phyloP scores from a whole-genome alignment of 345 rosid species.

The Eucalyptus curtisii region DNA sequence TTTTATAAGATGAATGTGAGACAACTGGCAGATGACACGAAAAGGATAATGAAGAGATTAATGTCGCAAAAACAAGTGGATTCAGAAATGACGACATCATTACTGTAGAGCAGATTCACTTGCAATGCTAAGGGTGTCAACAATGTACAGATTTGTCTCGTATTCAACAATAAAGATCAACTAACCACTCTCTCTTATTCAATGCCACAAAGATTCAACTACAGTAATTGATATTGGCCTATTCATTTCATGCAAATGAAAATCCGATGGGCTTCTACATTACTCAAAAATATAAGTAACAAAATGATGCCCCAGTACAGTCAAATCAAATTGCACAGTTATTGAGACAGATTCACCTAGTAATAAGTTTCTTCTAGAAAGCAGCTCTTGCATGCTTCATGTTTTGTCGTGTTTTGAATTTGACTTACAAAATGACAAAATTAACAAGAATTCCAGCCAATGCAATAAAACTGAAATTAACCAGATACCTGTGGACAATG shows the following conservation, averaged over 20 bases:
- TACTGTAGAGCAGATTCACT: neutral
- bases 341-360: neutral
- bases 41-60: neutral
- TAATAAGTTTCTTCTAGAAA: neutral
- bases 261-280: neutral
- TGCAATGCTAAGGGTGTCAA: neutral
- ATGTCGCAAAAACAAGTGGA: neutral
- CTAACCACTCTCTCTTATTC: neutral
- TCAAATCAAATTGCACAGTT: neutral
- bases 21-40: neutral
- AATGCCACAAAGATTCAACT: neutral
- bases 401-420: neutral
- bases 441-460: neutral
- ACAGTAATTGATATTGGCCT: neutral
- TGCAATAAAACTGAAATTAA: neutral
- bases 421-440: neutral
- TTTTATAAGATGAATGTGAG: neutral
- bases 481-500: slow-evolving; percentile 84
- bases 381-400: neutral
- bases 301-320: neutral
- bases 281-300: neutral
- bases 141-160: neutral
- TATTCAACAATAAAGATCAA: neutral
- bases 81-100: neutral
- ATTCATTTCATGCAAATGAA: neutral